These are phyloP conservation scores for Nemania abortiva DNA, from an alignment of 2,329 filamentous ascomycete genomes.

Conservation along the genomic window DNA sequence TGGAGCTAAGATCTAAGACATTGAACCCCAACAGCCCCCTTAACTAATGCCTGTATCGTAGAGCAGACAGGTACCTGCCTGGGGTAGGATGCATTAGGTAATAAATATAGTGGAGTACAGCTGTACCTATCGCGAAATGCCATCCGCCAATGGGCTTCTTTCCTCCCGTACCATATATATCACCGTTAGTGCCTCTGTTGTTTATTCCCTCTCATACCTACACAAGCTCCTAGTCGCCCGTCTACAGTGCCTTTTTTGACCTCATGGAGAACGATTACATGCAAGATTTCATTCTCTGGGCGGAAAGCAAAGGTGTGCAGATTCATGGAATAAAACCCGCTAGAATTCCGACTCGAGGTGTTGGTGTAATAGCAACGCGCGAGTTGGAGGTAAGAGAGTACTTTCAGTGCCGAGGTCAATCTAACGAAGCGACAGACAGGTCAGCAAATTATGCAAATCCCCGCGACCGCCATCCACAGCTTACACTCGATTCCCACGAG, in stretches of 20 bases:
- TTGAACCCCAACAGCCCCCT: too few species aligned
- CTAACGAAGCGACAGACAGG: not conserved
- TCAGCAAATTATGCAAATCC: not conserved
- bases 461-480: not conserved
- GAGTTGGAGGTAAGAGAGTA: slow-evolving; percentile 1
- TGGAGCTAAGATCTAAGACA: too few species aligned
- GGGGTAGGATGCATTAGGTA: too few species aligned
- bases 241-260: not conserved
- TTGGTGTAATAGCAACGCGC: slow-evolving; percentile 1
- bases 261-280: not conserved
- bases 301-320: not conserved
- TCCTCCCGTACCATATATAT: too few species aligned
- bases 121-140: too few species aligned
- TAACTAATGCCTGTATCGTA: too few species aligned
- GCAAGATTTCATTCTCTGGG: not conserved
- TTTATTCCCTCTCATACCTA: not conserved
- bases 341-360: not conserved
- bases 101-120: too few species aligned
- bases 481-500: not conserved
- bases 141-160: too few species aligned
- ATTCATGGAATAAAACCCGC: not conserved
- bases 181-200: too few species aligned
- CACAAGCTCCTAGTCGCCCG: not conserved
- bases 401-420: not conserved
- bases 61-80: too few species aligned